Base-by-base conservation (phyloP, 441 rosid species). In the Mallotus repandus region DNA sequence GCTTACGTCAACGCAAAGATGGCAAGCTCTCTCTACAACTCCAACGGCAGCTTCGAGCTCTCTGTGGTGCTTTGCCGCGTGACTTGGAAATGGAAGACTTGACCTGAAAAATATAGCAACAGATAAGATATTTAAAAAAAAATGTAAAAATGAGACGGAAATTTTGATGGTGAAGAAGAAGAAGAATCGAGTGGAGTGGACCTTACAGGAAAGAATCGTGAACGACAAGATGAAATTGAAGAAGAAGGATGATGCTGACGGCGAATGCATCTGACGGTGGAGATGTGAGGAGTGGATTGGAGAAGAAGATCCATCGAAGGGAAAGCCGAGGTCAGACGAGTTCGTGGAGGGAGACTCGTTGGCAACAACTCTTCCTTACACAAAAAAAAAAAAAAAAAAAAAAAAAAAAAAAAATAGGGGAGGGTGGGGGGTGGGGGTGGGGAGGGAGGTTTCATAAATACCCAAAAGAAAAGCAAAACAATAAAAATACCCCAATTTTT, bases 11-110 rank as follows among this genome's bases (percentile, higher is more conserved):
- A 91, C 76, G 71, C 98, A 95, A 71, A 95, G 92, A 25, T 85
- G 84, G 75, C 98, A 95, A 68, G 99, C 97, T 81, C 89, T 87
- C 79, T 87, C 92, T 35, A 92, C 96, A 8, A 85, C 87, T 73
- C 81, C 87, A 63, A 89, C 81, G 18, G 96, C 98, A 41, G 87
- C 91, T 69, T 86, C 88, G 15, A 95, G 91, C 82, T 95, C 98
- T 76, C 71, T 83, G 68, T 83, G 86, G 57, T 89, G 91, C 82
- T 83, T 88, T 9, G 93, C 90, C 73, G 82, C 86, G 69, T 84
- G 83, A 64, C 73, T 84, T 0, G 86, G 83, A 71, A 86, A 89
- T 29, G 99, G 96, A 72, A 92, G 89, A 70, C 81, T 80, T 56
- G 89, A 81, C 83, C 91, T 89, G 84, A 59, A 79, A 82, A 43